Evolutionary conservation across 805 yeast species (phyloP).

Genomic region (Myxozyma neglecta): DNA sequence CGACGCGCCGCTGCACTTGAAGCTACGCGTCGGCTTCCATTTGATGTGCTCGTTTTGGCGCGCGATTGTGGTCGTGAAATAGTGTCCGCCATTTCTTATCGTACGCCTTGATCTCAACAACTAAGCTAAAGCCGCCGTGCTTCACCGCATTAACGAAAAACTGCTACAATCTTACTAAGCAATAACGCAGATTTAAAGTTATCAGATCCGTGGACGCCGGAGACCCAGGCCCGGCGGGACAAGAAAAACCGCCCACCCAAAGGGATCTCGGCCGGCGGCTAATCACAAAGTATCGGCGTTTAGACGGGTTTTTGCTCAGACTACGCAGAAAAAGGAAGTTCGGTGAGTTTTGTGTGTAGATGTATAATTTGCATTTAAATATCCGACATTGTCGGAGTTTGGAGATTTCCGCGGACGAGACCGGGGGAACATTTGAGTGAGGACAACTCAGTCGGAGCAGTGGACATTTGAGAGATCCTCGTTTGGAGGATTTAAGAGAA

Average conservation of each 20-base stretch:
- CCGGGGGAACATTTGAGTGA: not conserved
- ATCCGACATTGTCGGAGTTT: too few species aligned
- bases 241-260: not conserved
- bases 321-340: not conserved
- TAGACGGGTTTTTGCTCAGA: not conserved
- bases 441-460: too few species aligned
- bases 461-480: too few species aligned
- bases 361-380: not conserved
- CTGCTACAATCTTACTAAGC: too few species aligned
- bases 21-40: not conserved
- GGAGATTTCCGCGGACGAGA: not conserved
- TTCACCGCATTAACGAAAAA: too few species aligned
- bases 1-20: slow-evolving; percentile 32
- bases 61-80: not conserved
- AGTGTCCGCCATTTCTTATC: not conserved
- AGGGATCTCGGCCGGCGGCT: not conserved
- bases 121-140: too few species aligned
- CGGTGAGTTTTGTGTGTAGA: not conserved
- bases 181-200: not conserved
- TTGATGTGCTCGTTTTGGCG: not conserved
- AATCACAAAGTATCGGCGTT: not conserved
- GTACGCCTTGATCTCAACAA: too few species aligned
- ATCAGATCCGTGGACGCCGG: slow-evolving; percentile 1
- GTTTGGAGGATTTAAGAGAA: too few species aligned
- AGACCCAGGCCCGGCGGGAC: not conserved